Evolutionary conservation across 2,329 filamentous ascomycete genomes (phyloP).

Genomic region (Atkinsonella hypoxylon): DNA sequence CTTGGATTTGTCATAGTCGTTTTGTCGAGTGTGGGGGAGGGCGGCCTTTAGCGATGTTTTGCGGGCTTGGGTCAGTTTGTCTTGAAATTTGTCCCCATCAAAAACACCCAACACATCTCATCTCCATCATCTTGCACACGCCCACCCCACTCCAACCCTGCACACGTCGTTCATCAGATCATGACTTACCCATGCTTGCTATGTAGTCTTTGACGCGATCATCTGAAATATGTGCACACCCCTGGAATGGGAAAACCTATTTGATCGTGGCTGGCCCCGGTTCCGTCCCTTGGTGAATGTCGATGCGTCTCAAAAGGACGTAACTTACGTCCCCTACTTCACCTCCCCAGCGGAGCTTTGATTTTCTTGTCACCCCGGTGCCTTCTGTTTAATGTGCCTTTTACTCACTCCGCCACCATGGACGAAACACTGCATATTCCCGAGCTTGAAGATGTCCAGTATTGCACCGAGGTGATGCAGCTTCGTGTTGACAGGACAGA

Average conservation of each 20-base stretch:
- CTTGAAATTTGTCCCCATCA: constrained; percentile 2
- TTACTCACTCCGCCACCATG: constrained; percentile 1
- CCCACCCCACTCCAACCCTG: background rate
- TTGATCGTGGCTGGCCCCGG: constrained; percentile 3
- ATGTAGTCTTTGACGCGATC: background rate
- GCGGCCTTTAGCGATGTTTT: background rate
- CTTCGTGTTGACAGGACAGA: constrained; percentile 23
- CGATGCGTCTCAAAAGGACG: constrained; percentile 1
- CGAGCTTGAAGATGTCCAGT: constrained; percentile 29
- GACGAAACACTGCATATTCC: constrained; percentile 12
- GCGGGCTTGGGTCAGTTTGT: constrained; percentile 6
- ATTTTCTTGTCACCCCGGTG: background rate
- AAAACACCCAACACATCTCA: background rate
- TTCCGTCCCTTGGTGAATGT: background rate
- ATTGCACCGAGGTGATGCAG: constrained; percentile 27
- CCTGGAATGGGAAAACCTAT: background rate
- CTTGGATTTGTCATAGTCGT: background rate
- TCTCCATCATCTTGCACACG: background rate
- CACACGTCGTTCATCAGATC: background rate
- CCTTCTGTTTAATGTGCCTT: background rate
- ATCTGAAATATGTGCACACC: background rate
- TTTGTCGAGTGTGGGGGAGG: background rate
- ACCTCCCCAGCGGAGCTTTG: background rate
- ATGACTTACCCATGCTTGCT: background rate
- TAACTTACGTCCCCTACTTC: background rate